These are phyloP conservation scores for Cyclotella distinguenda DNA, from an alignment of 108 stramenopile species.

Conservation along the genomic window DNA sequence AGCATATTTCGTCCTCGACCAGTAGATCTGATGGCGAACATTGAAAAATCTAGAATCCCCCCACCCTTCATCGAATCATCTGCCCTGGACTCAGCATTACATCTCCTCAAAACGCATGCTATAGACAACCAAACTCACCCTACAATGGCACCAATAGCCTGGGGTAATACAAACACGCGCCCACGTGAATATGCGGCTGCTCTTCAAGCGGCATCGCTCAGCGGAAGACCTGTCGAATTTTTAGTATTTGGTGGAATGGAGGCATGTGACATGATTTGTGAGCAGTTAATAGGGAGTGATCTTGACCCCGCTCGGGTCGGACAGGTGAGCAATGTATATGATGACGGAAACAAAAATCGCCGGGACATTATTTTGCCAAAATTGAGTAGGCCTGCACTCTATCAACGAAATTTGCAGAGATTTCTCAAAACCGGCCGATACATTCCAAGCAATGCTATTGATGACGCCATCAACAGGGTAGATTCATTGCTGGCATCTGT, in stretches of 20 bases:
- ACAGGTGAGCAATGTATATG: no score
- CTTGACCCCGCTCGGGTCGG: no score
- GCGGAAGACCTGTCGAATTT: slow-evolving; percentile 73
- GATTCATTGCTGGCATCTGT: slow-evolving; percentile 44
- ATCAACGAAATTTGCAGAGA: slow-evolving; percentile 60
- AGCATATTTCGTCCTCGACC: slow-evolving; percentile 47
- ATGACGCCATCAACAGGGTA: slow-evolving; percentile 56
- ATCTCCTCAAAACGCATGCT: slow-evolving; percentile 19
- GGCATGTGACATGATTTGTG: slow-evolving; percentile 43
- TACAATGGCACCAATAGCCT: slow-evolving; percentile 34
- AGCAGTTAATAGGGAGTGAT: slow-evolving; percentile 24
- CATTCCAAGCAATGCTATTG: slow-evolving; percentile 62
- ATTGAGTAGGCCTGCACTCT: slow-evolving; percentile 41
- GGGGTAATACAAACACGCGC: slow-evolving; percentile 86
- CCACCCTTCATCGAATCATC: slow-evolving; percentile 8
- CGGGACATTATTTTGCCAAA: no score
- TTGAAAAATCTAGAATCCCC: background rate
- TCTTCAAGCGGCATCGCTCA: slow-evolving; percentile 56
- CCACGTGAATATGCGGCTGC: slow-evolving; percentile 60
- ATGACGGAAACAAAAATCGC: no score
- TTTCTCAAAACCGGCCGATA: slow-evolving; percentile 64
- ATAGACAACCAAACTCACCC: slow-evolving; percentile 9
- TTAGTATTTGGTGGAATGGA: slow-evolving; percentile 53
- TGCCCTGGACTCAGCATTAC: slow-evolving; percentile 37
- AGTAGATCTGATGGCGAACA: slow-evolving; percentile 13